Base-by-base conservation (phyloP, 495 filamentous ascomycete genomes). In the Hypomontagnella submonticulosa region DNA sequence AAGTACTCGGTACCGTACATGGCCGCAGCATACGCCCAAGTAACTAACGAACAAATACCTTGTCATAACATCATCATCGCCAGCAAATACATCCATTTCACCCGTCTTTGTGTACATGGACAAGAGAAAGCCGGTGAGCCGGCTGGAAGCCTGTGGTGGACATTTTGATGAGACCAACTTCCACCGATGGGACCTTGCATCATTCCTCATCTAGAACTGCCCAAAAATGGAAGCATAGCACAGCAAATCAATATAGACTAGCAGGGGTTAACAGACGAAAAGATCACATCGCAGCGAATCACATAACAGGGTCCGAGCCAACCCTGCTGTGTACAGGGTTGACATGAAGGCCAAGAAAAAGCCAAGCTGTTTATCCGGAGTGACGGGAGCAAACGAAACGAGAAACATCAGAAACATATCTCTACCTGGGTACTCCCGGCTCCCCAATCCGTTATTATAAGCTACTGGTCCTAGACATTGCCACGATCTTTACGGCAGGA, bases 101-200 rank as follows among this genome's bases (percentile, higher is more conserved):
- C 38, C 44, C 37, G 44, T 19, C 58, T 53, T 62, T 53, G 42
- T 54, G 43, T 58, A 46, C 16, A 43, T 37, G 55, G 60, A 63
- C 55, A 63, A 60, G 55, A 23, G 33, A 41, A 56, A 47, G 59
- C 55, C 60, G 66, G 55, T 42, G 27, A 47, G 48, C 54, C 53
- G 47, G 37, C 37, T 13, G 27, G 38, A 54, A 23, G 12, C 32
- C 32, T 56, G 30, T 38, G 42, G 50, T 57, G 56, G 60, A 60
- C 47, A n/a, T 20, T 48, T 68, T 50, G 42, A 62, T 62, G 48
- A 58, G 57, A 63, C 53, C 19, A 40, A 59, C 20, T 16, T 54
- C 58, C 58, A 63, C 37, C 16, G 37, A 63, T 60, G 59, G 66
- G 65, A 67, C 65, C 65, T 68, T 68, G 59, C 66, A 69, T 69